Conservation (phyloP, 129 eudicot genomes). For the Lactuca sativa region DNA sequence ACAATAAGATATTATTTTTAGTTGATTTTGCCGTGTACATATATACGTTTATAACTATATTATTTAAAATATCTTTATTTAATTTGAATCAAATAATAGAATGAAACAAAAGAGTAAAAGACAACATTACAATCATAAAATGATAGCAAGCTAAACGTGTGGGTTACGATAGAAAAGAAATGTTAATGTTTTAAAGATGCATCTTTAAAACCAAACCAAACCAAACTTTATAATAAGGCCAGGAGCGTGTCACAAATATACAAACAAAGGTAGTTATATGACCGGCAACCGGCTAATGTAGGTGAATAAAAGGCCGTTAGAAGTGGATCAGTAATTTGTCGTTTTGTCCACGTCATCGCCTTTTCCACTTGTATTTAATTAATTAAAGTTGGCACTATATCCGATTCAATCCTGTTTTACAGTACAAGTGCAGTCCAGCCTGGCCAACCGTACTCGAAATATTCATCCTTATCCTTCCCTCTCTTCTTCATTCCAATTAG, state of each 20-base stretch:
- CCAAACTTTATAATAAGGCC: background rate
- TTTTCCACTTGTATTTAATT: background rate
- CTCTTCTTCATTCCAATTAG: background rate
- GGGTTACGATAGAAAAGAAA: background rate
- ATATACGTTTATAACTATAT: too few relatives aligned
- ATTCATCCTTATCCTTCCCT: conserved; percentile 17
- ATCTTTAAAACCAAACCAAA: background rate
- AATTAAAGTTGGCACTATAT: conserved; percentile 5
- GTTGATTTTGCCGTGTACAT: too few relatives aligned
- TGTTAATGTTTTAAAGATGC: background rate
- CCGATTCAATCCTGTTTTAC: conserved; percentile 11
- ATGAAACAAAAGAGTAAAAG: too few relatives aligned
- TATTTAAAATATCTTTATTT: too few relatives aligned
- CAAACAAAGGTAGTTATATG: background rate
- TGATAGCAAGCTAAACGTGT: background rate
- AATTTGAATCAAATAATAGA: background rate
- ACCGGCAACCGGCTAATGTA: background rate
- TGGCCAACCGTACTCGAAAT: conserved; percentile 9
- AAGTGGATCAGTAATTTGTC: background rate
- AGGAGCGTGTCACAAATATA: background rate
- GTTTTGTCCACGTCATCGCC: conserved; percentile 8
- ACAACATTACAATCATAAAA: too few relatives aligned
- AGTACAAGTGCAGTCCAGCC: conserved; percentile 23
- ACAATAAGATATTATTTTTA: too few relatives aligned
- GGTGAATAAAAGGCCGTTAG: conserved; percentile 1